Evolutionary conservation across 441 rosid genomes (phyloP), one percentile per base, ranked within the genome.

Genomic region (Adansonia madagascariensis): DNA sequence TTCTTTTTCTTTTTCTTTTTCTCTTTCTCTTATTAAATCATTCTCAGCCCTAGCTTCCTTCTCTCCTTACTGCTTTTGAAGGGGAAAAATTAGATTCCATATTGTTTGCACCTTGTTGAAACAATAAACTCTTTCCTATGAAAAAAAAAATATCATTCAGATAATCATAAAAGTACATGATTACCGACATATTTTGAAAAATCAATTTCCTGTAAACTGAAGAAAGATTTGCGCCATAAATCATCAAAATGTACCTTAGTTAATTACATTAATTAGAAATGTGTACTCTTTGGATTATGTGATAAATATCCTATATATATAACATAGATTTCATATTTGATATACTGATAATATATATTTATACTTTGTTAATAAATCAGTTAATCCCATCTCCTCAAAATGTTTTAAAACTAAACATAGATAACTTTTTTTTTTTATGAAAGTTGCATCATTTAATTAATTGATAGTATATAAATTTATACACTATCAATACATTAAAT

Each of bases 61-160:
- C 39, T 55, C 24, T 59, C n/a, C 86, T 89, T 84, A 89, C 91
- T 89, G 86, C 91, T 92, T 24, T 24, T 24, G 27, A n/a, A 6
- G 8, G 4, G 4, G 17, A 60, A 83, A 84, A 85, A 84, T 24
- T 84, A 84, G 91, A 91, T 93, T 89, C 91, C 91, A 83, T 73
- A 81, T 68, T 61, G 55, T 61, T 78, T 82, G 70, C 60, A 80
- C 84, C 64, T 24, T 60, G 59, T 73, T 78, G 77, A 63, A 74
- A 66, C 75, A 81, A 24, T 24, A 75, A 78, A 75, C 14, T 41
- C 73, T 78, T 85, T 86, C 64, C 59, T 61, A 59, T 62, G 27
- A n/a, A 24, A 24, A 24, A 24, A 75, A 68, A 75, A 74, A 65
- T 83, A 76, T 81, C 79, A 69, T 84, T 82, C 73, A 60, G 63